Conservation (phyloP, 306 rosid species). For the Malus sylvestris region DNA sequence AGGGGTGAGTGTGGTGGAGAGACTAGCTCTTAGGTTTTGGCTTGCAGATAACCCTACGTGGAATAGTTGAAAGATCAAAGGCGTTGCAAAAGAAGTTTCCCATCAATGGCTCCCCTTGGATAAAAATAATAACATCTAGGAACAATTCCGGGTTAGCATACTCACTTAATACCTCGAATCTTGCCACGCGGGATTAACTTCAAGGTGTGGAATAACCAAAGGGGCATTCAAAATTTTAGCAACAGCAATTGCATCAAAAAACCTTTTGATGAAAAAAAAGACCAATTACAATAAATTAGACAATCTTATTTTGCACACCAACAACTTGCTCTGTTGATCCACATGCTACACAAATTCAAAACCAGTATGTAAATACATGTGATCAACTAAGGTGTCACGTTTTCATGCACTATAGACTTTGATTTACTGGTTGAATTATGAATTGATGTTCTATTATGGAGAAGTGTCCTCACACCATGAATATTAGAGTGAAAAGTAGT, state of each 20-base stretch:
- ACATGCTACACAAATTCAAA: constrained; percentile 13
- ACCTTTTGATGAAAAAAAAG: constrained; percentile 24
- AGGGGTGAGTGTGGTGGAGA: too few species aligned
- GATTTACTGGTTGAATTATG: too few species aligned
- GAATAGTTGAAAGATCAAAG: too few species aligned
- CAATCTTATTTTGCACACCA: neutral
- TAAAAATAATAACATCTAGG: neutral
- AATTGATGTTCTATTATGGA: too few species aligned
- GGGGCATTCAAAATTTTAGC: constrained; percentile 93
- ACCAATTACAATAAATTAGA: neutral
- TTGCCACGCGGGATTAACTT: constrained; percentile 89
- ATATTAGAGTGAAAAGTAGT: too few species aligned
- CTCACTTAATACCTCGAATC: constrained; percentile 68
- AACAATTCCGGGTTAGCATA: constrained; percentile 4
- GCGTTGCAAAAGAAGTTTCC: neutral
- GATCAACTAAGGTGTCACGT: too few species aligned
- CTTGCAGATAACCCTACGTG: too few species aligned
- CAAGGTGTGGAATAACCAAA: constrained; percentile 82
- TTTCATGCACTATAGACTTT: too few species aligned
- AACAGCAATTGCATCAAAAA: constrained; percentile 95
- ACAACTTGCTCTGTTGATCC: constrained; percentile 38
- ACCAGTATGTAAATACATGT: neutral
- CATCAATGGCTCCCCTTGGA: neutral
- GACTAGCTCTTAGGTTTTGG: too few species aligned
- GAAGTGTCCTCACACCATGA: too few species aligned